Base-by-base conservation (phyloP, 2,329 filamentous ascomycete species). In the Dothideomycetidae sp. region DNA sequence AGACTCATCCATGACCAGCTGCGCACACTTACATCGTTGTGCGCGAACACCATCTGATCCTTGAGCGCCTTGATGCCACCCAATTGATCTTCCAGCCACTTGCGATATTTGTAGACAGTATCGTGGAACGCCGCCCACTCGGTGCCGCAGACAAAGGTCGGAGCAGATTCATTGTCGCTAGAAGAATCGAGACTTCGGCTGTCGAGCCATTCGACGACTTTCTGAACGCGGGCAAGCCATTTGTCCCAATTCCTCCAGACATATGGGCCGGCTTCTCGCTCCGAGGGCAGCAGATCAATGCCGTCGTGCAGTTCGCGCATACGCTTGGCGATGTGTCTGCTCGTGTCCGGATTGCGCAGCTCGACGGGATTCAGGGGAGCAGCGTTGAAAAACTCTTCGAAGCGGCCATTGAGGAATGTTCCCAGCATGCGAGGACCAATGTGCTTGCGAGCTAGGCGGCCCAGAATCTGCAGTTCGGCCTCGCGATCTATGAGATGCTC, bases 301-400 rank as follows among this genome's bases (percentile, higher is more conserved):
- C 90, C 90, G 36, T 93, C 82, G 51, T 98, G 90, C 23, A 98
- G 68, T 58, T 98, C 90, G 44, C 86, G 73, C 84, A 98, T 93
- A 35, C 90, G 81, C 66, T 96, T 96, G 10, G 90, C 88, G 52
- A 98, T 98, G 53, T 93, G 82, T 51, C 73, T 81, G 21, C 81
- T 92, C 0, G 83, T 94, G 34, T 84, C 81, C 0, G 82, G 73
- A 19, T 82, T 73, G 26, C 83, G 78, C 31, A 98, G 61, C 46
- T 93, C 81, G 16, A 71, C 66, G 0, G 79, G 69, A 0, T 78
- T 88, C 29, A 98, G 69, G 1, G 90, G 78, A 26, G 74, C 73
- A 1, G 90, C 85, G 53, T 93, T 75, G 54, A 94, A 81, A 54
- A 78, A 96, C 56, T 98, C 80, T 59, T 98, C 90, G 47, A 98